phyloP scores from a whole-genome alignment of 257 asterid genomes.

The Solanum chaucha region DNA sequence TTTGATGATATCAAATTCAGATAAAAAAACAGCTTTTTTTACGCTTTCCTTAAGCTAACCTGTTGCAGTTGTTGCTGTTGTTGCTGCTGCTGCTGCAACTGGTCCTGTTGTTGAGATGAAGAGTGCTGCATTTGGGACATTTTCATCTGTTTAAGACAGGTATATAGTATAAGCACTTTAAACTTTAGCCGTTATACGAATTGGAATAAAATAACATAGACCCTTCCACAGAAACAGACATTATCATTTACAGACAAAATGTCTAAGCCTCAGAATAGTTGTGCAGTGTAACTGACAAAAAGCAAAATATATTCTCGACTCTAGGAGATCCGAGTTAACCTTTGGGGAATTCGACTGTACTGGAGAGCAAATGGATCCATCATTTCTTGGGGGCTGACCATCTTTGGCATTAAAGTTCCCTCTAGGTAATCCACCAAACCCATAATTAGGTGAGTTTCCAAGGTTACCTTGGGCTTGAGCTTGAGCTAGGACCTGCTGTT shows the following conservation, averaged over 20 bases:
- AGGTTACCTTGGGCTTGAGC: slow-evolving; percentile 90
- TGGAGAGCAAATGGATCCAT: slow-evolving; percentile 93
- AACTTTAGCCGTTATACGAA: neutral
- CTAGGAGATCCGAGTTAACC: slow-evolving; percentile 27
- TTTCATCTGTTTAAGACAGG: slow-evolving; percentile 30
- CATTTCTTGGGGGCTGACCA: slow-evolving; percentile 89
- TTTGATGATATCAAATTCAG: neutral
- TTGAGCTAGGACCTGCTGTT: slow-evolving; percentile 56
- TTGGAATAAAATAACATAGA: neutral
- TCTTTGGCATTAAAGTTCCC: slow-evolving; percentile 73
- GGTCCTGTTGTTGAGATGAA: slow-evolving; percentile 47
- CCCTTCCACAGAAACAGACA: neutral
- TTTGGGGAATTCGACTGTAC: slow-evolving; percentile 91
- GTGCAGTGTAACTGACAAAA: neutral
- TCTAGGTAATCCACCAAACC: slow-evolving; percentile 84
- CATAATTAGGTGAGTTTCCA: slow-evolving; percentile 55
- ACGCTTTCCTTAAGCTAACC: slow-evolving; percentile 8
- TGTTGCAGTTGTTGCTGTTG: slow-evolving; percentile 30
- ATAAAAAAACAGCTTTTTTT: neutral
- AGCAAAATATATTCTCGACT: neutral
- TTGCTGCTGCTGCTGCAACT: slow-evolving; percentile 35
- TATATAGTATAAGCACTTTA: neutral
- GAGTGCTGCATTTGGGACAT: slow-evolving; percentile 45
- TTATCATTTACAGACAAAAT: neutral
- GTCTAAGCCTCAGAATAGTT: neutral